Evolutionary conservation across 225 moss, liverwort and hornwort genomes (phyloP).

Genomic region (Rhytidiadelphus loreus): DNA sequence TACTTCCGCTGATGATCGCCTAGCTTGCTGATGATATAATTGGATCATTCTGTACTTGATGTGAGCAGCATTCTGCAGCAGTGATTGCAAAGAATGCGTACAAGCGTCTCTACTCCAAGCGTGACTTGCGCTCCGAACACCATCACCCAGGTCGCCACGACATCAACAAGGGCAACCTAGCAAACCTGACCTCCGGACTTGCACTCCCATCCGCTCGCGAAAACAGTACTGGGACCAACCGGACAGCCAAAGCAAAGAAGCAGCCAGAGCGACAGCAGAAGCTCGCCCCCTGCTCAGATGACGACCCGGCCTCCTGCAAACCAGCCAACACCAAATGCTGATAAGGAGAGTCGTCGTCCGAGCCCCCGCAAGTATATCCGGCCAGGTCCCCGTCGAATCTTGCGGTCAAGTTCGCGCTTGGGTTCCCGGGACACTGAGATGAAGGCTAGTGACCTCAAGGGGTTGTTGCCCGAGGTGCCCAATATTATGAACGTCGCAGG

Average conservation of each 20-base stretch:
- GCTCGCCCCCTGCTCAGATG: not conserved
- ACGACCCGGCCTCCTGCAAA: not conserved
- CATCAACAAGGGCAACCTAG: conserved; percentile 11
- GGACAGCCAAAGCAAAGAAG: not conserved
- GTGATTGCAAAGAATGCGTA: conserved; percentile 40
- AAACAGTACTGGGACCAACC: not conserved
- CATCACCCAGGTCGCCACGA: conserved; percentile 46
- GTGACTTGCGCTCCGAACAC: conserved; percentile 63
- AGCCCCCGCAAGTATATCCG: not conserved
- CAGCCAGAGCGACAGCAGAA: not conserved
- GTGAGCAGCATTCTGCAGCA: conserved; percentile 48
- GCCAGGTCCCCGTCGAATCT: no score
- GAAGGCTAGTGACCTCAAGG: conserved; percentile 3
- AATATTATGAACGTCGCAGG: not conserved
- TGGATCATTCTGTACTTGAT: no score
- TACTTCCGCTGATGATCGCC: not conserved
- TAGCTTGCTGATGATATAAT: no score
- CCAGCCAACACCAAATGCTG: not conserved
- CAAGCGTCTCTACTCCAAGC: conserved; percentile 46
- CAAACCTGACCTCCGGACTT: not conserved
- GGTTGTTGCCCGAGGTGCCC: not conserved
- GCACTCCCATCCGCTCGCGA: not conserved
- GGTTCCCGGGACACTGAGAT: not conserved
- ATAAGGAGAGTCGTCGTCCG: not conserved
- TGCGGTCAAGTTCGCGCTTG: not conserved